Base-by-base conservation (phyloP, 2,329 filamentous ascomycete genomes). In the Exutisphaerella laricina region DNA sequence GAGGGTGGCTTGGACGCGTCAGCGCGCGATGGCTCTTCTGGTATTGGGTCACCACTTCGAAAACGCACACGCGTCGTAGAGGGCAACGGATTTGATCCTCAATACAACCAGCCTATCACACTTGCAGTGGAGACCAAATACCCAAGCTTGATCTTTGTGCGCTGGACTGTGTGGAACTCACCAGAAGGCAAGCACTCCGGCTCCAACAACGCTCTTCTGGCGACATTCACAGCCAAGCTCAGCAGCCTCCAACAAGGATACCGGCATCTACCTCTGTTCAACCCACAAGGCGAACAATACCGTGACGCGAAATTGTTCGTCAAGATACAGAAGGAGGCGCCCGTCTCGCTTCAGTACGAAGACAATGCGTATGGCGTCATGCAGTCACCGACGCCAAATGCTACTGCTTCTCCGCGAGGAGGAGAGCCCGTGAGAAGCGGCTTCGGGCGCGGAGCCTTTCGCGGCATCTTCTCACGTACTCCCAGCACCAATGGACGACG, bases 251-350 rank as follows among this genome's bases (percentile, higher is more conserved):
- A 90, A 62, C 82, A 92, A 65, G 92, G 92, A 20, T 97, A 92
- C 65, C 88, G 90, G 49, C 94, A 94, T 48, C 73, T 97, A 40
- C 92, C 90, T 8, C 74, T 98, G 12, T 84, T 88, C 64, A 89
- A 97, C 66, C 77, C 80, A 43, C 85, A 88, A 50, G 92, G 89
- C 48, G 89, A 96, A 57, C 87, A 89, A 57, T 97, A 94, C 63
- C 75, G 96, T 31, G 96, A 96, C 67, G 95, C 92, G 2, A 94
- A 88, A 8, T 73, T 98, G 12, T 95, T 97, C 66, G 95, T 89
- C 70, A 83, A 82, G 58, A 85, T 97, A 67, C 81, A 81, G 54
- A 84, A 80, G 52, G 70, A 77, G 47, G 48, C 54, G 12, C 58
- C 59, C 1, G 45, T 59, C 29, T 49, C 58, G 5, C 41, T 59